Evolutionary conservation across 2,329 filamentous ascomycete genomes (phyloP).

Genomic region (Hypomyces perniciosus): DNA sequence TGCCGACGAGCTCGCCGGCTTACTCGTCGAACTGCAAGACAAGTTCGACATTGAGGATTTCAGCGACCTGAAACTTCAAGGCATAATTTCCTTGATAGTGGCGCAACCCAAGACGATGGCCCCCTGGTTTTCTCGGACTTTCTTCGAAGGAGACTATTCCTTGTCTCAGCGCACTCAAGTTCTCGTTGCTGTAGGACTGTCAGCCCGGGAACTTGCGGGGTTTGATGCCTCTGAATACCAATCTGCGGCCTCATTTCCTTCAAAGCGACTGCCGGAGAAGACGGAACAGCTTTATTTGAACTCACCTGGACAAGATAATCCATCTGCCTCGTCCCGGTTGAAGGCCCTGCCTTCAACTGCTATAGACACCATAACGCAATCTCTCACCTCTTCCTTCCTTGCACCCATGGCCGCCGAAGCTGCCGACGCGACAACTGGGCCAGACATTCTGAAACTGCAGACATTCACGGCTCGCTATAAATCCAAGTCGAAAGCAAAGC

Average conservation of each 20-base stretch:
- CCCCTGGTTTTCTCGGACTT: constrained; percentile 75
- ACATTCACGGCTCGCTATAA: constrained; percentile 66
- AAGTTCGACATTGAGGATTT: constrained; percentile 79
- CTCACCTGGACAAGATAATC: constrained; percentile 20
- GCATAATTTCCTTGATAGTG: constrained; percentile 74
- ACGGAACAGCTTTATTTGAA: constrained; percentile 65
- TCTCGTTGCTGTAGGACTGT: constrained; percentile 74
- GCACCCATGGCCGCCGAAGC: constrained; percentile 75
- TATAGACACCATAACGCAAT: constrained; percentile 61
- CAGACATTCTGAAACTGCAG: constrained; percentile 78
- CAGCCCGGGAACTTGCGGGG: constrained; percentile 78
- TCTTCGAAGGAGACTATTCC: constrained; percentile 90
- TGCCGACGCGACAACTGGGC: constrained; percentile 72
- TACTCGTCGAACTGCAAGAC: constrained; percentile 76
- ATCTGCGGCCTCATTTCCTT: constrained; percentile 60
- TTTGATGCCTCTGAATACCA: constrained; percentile 54
- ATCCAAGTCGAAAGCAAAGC: constrained; percentile 27
- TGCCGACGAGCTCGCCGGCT: constrained; percentile 68
- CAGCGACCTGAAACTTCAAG: constrained; percentile 66
- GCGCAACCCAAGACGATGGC: constrained; percentile 72
- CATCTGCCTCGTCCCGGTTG: constrained; percentile 31
- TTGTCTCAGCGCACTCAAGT: constrained; percentile 76
- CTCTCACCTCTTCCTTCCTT: constrained; percentile 66
- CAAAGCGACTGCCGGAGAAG: constrained; percentile 67
- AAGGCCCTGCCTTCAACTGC: constrained; percentile 51